A percentile compares a stretch with the other conserved stretches of the same genome.
Conservation (phyloP, 345 rosid genomes). For the Gossypium australe region DNA sequence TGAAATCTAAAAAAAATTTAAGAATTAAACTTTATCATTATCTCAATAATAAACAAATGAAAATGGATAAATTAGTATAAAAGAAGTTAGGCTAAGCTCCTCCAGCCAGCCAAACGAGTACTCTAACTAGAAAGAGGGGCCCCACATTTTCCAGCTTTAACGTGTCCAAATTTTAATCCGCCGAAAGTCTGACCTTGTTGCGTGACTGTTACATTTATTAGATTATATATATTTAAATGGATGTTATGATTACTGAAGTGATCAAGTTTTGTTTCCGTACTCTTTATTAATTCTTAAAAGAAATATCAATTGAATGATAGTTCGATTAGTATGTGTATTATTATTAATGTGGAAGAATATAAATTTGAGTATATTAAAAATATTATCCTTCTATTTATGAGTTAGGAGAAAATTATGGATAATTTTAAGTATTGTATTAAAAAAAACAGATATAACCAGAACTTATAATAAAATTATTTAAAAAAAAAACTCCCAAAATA, state of each 20-base stretch:
- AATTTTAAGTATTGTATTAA: rapidly evolving
- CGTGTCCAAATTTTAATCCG: neutral
- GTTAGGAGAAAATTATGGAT: rapidly evolving
- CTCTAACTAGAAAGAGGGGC: neutral
- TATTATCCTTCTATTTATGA: rapidly evolving
- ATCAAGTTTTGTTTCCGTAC: too few species aligned
- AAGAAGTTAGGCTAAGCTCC: neutral
- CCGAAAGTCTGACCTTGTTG: neutral
- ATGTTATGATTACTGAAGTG: too few species aligned
- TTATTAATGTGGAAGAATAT: too few species aligned
- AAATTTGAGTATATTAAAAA: rapidly evolving
- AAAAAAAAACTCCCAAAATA: too few species aligned
- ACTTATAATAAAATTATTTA: rapidly evolving
- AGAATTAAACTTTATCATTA: too few species aligned
- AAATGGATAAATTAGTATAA: too few species aligned
- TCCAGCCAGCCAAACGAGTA: neutral
- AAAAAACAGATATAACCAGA: rapidly evolving
- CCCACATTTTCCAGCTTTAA: neutral
- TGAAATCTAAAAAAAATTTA: too few species aligned
- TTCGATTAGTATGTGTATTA: rapidly evolving
- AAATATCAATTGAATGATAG: rapidly evolving
- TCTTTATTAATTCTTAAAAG: too few species aligned
- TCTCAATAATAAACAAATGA: too few species aligned
- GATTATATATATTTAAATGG: too few species aligned
- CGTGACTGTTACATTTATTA: too few species aligned